phyloP scores from a whole-genome alignment of 2,329 filamentous ascomycete genomes.

The Neonectria punicea region DNA sequence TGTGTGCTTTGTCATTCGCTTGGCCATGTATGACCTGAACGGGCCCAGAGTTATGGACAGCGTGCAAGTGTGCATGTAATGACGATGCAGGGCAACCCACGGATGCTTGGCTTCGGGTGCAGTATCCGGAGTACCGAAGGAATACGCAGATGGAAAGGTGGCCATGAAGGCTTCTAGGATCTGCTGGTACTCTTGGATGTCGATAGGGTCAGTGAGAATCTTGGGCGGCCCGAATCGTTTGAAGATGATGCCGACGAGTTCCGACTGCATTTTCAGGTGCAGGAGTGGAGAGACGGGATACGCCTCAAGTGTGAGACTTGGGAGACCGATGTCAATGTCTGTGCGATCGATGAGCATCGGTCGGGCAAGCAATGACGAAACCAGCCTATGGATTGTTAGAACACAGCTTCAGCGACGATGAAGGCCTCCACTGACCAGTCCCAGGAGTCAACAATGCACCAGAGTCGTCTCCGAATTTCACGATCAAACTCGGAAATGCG shows the following conservation, averaged over 20 bases:
- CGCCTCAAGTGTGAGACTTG: conserved; percentile 48
- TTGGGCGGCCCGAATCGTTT: conserved; percentile 45
- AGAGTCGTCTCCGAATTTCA: conserved; percentile 50
- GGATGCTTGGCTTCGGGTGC: conserved; percentile 52
- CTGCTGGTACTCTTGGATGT: conserved; percentile 47
- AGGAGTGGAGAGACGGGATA: conserved; percentile 46
- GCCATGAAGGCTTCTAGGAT: conserved; percentile 56
- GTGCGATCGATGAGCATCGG: conserved; percentile 50
- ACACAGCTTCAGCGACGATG: background rate
- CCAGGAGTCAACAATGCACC: conserved; percentile 52
- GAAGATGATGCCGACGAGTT: conserved; percentile 46
- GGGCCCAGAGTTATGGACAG: conserved; percentile 58
- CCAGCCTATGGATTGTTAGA: conserved; percentile 45
- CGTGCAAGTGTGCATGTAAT: conserved; percentile 56
- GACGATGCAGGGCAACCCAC: conserved; percentile 58
- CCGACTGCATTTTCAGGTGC: conserved; percentile 51
- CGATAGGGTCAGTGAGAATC: conserved; percentile 40
- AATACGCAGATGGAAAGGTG: conserved; percentile 54
- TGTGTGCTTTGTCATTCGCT: conserved; percentile 42
- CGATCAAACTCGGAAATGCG: conserved; percentile 48
- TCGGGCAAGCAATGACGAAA: conserved; percentile 48
- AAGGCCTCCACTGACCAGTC: conserved; percentile 46
- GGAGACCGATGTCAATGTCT: conserved; percentile 47
- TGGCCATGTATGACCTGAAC: conserved; percentile 57
- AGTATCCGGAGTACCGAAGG: conserved; percentile 52